Evolutionary conservation across 257 asterid species (phyloP), one percentile per base, ranked within the genome.

Genomic region (Solanum neorickii): DNA sequence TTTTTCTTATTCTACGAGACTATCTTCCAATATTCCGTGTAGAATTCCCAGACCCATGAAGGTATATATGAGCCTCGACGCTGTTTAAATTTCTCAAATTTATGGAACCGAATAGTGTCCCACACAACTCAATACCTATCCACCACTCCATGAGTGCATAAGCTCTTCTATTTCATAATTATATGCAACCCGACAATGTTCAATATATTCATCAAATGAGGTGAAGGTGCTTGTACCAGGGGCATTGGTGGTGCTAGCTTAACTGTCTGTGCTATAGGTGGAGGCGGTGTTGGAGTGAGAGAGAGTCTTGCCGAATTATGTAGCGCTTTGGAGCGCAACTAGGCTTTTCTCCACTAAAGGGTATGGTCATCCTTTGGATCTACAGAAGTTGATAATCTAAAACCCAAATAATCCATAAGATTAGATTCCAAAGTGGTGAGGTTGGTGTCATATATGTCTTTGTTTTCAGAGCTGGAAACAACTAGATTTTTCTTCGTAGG

Each of bases 161-260:
- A 16, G 1, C 4, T 16, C 62, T 52, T 52, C 18, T 16, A 21
- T 16, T 52, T 9, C 23, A 52, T 6, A 52, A 52, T 52, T 0
- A 8, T 6, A 1, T 1, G 3, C 1, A 52, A 52, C 62, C 4
- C 1, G 4, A 1, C 0, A 8, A 1, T 9, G 23, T 52, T 52
- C 2, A 52, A 2, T 8, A 3, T 52, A 1, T 52, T 52, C 9
- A 52, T 52, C 4, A 3, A 52, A 2, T 0, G 9, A 0, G 10
- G 23, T 52, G 3, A 3, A 52, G 23, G 62, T 52, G 23, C 8
- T 3, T 16, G 10, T 16, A 52, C 23, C 0, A 20, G 10, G 62
- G 62, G 62, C 10, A 52, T 9, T 52, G 0, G 62, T 52, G 62
- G 2, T 52, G 23, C 23, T 10, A 6, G 1, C 62, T 52, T 3